Conservation (phyloP, 2,329 filamentous ascomycete species). For the Colletotrichum coccodes region DNA sequence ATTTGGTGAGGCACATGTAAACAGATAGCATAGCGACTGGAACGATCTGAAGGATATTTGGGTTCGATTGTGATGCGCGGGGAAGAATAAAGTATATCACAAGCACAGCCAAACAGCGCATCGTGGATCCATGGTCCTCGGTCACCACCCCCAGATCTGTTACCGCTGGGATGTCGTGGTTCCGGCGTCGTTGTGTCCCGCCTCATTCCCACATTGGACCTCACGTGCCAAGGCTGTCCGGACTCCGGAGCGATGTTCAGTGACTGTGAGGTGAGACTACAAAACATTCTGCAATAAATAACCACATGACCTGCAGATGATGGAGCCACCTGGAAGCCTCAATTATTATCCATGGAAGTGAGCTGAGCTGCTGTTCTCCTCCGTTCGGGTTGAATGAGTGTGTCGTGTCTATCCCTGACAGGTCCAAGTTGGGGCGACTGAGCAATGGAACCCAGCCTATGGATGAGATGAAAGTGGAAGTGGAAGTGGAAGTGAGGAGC, state of each 20-base stretch:
- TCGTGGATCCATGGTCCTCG: slow-evolving; percentile 5
- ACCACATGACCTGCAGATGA: slow-evolving; percentile 1
- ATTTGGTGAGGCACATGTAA: slow-evolving; percentile 25
- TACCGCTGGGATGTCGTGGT: slow-evolving; percentile 4
- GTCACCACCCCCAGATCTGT: too few relatives aligned
- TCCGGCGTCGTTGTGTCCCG: background rate
- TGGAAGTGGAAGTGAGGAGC: slow-evolving; percentile 2
- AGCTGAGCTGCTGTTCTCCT: slow-evolving; percentile 9
- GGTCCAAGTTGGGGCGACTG: slow-evolving; percentile 23
- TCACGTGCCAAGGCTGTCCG: background rate
- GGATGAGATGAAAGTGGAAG: background rate
- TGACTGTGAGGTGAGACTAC: background rate
- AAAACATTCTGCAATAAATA: background rate
- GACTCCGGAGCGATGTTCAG: background rate
- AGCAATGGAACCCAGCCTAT: background rate
- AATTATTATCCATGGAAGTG: background rate
- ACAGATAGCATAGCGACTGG: slow-evolving; percentile 31
- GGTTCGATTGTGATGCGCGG: slow-evolving; percentile 16
- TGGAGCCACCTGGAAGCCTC: background rate
- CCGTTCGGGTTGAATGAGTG: background rate
- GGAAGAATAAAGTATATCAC: background rate
- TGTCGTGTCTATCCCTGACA: slow-evolving; percentile 29
- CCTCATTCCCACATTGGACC: background rate
- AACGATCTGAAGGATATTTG: slow-evolving; percentile 21
- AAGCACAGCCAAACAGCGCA: background rate